phyloP scores from a whole-genome alignment of 257 asterid species.

The Capsicum baccatum region DNA sequence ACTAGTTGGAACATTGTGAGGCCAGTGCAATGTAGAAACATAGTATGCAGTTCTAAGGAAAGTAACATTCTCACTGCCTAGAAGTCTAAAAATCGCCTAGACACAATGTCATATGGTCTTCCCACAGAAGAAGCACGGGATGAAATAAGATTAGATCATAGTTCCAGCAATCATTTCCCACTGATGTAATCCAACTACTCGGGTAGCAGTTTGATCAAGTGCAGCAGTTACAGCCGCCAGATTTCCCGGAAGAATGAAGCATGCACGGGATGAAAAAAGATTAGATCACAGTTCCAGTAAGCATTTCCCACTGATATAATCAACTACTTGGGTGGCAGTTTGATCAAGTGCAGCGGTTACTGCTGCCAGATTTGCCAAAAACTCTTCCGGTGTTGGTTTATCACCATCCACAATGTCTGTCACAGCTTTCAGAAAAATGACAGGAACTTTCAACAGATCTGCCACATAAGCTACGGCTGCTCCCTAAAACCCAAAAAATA shows the following conservation, averaged over 20 bases:
- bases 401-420: constrained; percentile 91
- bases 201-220: constrained; percentile 70
- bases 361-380: constrained; percentile 76
- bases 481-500: constrained; percentile 56
- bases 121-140: background rate
- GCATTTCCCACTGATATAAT: constrained; percentile 74
- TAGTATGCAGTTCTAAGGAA: background rate
- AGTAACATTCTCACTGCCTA: background rate
- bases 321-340: constrained; percentile 66
- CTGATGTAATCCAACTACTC: constrained; percentile 67
- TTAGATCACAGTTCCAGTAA: constrained; percentile 62
- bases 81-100: background rate
- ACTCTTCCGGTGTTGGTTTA: constrained; percentile 92
- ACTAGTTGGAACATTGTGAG: constrained; percentile 1
- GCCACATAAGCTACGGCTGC: constrained; percentile 97
- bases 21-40: background rate
- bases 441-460: constrained; percentile 82
- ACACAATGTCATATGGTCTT: background rate
- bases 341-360: constrained; percentile 85
- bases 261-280: background rate
- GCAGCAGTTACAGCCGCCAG: constrained; percentile 83
- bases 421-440: constrained; percentile 81
- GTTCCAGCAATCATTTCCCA: constrained; percentile 68
- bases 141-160: constrained; percentile 45
- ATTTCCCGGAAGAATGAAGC: constrained; percentile 53